Evolutionary conservation across 805 yeast genomes (phyloP).

Genomic region (Candida argentea): DNA sequence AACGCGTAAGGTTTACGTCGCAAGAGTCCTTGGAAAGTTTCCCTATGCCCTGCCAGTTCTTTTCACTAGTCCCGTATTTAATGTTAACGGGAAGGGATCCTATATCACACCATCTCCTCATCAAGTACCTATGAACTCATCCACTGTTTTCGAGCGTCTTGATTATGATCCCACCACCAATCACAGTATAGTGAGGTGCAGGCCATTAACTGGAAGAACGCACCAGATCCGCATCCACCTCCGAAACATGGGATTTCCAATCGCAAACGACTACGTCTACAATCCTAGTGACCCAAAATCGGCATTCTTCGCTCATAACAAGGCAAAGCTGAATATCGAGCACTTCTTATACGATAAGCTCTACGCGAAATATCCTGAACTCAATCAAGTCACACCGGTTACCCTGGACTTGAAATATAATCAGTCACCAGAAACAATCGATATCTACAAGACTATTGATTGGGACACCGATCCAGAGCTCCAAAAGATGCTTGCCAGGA

Average conservation of each 20-base stretch:
- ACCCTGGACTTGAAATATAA: slow-evolving; percentile 4
- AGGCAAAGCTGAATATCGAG: slow-evolving; percentile 14
- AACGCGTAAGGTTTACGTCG: slow-evolving; percentile 34
- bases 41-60: slow-evolving; percentile 14
- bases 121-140: slow-evolving; percentile 18
- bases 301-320: slow-evolving; percentile 7
- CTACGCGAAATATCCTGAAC: slow-evolving; percentile 9
- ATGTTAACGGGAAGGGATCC: slow-evolving; percentile 23
- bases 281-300: slow-evolving; percentile 8
- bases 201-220: slow-evolving; percentile 43
- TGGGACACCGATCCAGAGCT: neutral
- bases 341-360: slow-evolving; percentile 12
- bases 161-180: slow-evolving; percentile 15
- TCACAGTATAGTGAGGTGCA: slow-evolving; percentile 38
- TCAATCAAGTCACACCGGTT: slow-evolving; percentile 5
- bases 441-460: slow-evolving; percentile 6
- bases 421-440: slow-evolving; percentile 5
- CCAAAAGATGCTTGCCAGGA: slow-evolving; percentile 14
- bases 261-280: slow-evolving; percentile 60
- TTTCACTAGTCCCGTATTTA: slow-evolving; percentile 31
- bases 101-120: slow-evolving; percentile 16
- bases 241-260: slow-evolving; percentile 49
- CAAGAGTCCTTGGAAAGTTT: slow-evolving; percentile 33
- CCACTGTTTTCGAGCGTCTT: slow-evolving; percentile 23
- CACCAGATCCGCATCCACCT: slow-evolving; percentile 52